phyloP scores from a whole-genome alignment of 495 filamentous ascomycete genomes.

The Penicillium cinerascens region DNA sequence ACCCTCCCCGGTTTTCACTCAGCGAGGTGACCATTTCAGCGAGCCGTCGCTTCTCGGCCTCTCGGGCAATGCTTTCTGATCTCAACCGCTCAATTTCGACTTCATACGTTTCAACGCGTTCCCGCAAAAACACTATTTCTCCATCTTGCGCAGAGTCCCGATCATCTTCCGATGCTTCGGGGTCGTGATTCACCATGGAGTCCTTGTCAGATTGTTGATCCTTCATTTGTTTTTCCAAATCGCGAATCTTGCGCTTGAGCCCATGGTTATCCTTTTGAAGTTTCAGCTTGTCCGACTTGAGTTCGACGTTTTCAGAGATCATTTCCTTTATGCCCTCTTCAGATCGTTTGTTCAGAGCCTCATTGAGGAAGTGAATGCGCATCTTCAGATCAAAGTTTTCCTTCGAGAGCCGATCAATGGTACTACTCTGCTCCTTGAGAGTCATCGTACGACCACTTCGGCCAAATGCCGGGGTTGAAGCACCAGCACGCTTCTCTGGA shows the following conservation, averaged over 20 bases:
- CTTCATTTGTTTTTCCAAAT: conserved; percentile 80
- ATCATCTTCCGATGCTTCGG: conserved; percentile 59
- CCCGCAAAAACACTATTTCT: conserved; percentile 77
- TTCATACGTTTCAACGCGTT: conserved; percentile 78
- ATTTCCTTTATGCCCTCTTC: conserved; percentile 97
- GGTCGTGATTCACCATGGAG: conserved; percentile 56
- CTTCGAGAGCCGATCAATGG: conserved; percentile 91
- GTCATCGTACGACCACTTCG: conserved; percentile 79
- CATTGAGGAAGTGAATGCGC: conserved; percentile 94
- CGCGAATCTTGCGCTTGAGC: conserved; percentile 71
- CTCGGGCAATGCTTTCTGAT: conserved; percentile 68
- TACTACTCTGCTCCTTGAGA: conserved; percentile 93
- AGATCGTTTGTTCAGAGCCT: conserved; percentile 85
- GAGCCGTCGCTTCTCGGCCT: conserved; percentile 76
- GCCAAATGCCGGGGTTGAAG: conserved; percentile 50
- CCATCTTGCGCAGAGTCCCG: conserved; percentile 59
- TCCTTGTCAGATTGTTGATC: conserved; percentile 58
- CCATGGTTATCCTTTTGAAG: conserved; percentile 84
- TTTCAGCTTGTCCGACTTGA: conserved; percentile 83
- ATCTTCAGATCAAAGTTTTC: conserved; percentile 95
- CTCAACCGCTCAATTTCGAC: conserved; percentile 76
- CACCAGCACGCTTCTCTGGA: conserved; percentile 50
- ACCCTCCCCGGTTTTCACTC: conserved; percentile 61
- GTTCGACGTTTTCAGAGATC: conserved; percentile 93
- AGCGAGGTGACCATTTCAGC: conserved; percentile 74